These are phyloP conservation scores for Castanea mollissima DNA, from an alignment of 306 rosid species.

Conservation along the genomic window DNA sequence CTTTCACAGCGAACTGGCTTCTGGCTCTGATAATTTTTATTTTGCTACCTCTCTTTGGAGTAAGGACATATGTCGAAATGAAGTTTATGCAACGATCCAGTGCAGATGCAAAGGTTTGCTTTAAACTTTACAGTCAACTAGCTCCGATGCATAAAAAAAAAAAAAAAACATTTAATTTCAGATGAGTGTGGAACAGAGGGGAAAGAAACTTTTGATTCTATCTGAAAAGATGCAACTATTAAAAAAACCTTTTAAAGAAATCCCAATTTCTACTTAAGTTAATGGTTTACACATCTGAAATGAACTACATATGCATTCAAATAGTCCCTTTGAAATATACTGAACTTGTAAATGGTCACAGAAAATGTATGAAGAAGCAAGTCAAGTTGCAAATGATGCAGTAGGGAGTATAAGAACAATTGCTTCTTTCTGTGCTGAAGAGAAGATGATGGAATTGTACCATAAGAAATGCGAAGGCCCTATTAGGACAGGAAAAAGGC, in stretches of 20 bases:
- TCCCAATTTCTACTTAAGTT: no score
- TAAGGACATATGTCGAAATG: slow-evolving; percentile 51
- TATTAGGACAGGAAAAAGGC: slow-evolving; percentile 50
- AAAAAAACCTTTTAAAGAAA: background rate
- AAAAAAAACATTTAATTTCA: background rate
- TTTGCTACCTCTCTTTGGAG: slow-evolving; percentile 52
- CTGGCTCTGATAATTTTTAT: slow-evolving; percentile 55
- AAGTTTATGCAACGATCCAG: slow-evolving; percentile 60
- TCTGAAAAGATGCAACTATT: background rate
- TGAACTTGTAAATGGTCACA: slow-evolving; percentile 22
- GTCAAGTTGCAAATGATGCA: slow-evolving; percentile 73
- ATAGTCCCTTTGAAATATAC: background rate
- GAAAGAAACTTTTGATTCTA: background rate
- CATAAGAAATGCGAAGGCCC: slow-evolving; percentile 69
- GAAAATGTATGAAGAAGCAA: slow-evolving; percentile 84
- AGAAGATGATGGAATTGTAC: slow-evolving; percentile 68
- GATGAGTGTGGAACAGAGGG: background rate
- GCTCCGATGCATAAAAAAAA: background rate
- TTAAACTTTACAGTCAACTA: background rate
- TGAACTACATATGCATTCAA: background rate
- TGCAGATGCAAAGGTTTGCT: slow-evolving; percentile 63
- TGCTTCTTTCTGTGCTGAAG: slow-evolving; percentile 84
- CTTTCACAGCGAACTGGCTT: slow-evolving; percentile 67
- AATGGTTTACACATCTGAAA: background rate
- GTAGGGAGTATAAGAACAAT: slow-evolving; percentile 79